phyloP scores from a whole-genome alignment of 306 rosid species.

The Datisca glomerata region DNA sequence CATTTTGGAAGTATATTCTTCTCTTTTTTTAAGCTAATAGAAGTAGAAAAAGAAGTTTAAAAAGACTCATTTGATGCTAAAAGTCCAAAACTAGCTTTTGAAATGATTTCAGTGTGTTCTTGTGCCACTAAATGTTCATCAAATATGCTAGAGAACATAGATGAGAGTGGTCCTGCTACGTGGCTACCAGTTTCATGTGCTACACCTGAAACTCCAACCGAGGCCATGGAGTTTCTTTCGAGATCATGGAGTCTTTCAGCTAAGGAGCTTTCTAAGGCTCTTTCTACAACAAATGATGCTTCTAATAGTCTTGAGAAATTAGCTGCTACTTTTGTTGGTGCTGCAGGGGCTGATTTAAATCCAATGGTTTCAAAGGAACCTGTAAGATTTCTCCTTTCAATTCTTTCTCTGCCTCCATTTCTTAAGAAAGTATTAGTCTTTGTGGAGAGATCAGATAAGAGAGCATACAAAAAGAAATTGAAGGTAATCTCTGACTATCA shows the following conservation, averaged over 20 bases:
- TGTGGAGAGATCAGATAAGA: background rate
- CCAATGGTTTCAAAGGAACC: conserved; percentile 35
- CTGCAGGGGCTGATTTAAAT: conserved; percentile 18
- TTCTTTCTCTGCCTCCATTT: conserved; percentile 4
- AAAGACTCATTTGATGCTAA: conserved; percentile 3
- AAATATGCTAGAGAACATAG: conserved; percentile 56
- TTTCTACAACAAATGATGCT: conserved; percentile 32
- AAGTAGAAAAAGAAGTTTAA: conserved; percentile 7
- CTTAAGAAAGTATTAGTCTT: background rate
- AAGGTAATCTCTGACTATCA: background rate
- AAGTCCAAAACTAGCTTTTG: conserved; percentile 6
- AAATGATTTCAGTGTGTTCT: conserved; percentile 46
- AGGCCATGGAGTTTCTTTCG: conserved; percentile 91
- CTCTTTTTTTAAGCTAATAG: conserved; percentile 3
- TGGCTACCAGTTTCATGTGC: conserved; percentile 32
- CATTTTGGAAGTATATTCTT: background rate
- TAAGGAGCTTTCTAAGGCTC: conserved; percentile 72
- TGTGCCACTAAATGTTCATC: conserved; percentile 38
- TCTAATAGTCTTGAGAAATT: conserved; percentile 31
- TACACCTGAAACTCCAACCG: conserved; percentile 83
- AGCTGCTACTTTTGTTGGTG: conserved; percentile 16
- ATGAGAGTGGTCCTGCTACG: conserved; percentile 48
- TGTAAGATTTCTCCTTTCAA: conserved; percentile 32
- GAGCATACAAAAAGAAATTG: background rate
- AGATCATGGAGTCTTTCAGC: conserved; percentile 98